Evolutionary conservation across 345 rosid species (phyloP).

Genomic region (Anacardium occidentale): DNA sequence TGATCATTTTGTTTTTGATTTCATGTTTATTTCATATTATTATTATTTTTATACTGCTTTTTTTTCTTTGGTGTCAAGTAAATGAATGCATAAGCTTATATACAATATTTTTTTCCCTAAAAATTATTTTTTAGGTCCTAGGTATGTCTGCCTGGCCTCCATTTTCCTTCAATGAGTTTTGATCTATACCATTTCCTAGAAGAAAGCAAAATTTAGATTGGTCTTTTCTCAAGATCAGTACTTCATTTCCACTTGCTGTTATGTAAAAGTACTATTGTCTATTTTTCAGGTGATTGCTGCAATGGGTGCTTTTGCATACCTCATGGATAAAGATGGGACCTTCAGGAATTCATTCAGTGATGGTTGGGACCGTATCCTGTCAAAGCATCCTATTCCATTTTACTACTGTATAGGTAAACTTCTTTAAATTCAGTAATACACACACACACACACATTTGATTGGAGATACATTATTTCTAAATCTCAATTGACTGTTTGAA

Average conservation of each 20-base stretch:
- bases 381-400: constrained; percentile 92
- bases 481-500: background rate
- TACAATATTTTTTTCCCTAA: background rate
- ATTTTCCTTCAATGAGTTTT: background rate
- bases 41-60: background rate
- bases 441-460: background rate
- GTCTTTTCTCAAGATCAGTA: background rate
- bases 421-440: background rate
- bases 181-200: no score
- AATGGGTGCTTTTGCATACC: constrained; percentile 76
- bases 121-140: background rate
- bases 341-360: constrained; percentile 90
- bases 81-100: background rate
- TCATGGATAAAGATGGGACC: constrained; percentile 92
- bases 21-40: background rate
- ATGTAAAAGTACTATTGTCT: background rate
- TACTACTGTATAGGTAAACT: constrained; percentile 83
- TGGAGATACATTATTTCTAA: background rate
- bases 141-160: background rate
- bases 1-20: background rate
- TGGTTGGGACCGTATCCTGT: constrained; percentile 88
- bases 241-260: background rate
- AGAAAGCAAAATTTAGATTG: background rate
- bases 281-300: constrained; percentile 60
- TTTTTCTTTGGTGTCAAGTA: background rate